These are phyloP conservation scores for Colletotrichum musicola DNA, from an alignment of 2,329 filamentous ascomycete genomes.

Conservation along the genomic window DNA sequence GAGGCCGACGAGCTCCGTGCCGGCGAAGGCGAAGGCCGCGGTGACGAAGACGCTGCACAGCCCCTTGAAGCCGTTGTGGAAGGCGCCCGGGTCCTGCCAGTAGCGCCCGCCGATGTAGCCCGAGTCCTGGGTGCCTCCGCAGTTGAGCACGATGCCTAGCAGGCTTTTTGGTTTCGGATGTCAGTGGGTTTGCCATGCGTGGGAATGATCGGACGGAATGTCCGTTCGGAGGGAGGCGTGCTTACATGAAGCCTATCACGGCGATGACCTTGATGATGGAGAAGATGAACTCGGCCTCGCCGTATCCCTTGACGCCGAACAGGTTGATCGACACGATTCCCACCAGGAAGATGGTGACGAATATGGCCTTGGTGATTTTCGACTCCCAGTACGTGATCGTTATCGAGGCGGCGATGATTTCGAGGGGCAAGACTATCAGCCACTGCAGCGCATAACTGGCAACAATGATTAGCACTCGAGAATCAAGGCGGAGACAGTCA, in stretches of 20 bases:
- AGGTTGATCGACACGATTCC: conserved; percentile 86
- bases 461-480: conserved; percentile 4
- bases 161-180: conserved; percentile 63
- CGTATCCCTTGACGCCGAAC: conserved; percentile 89
- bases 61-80: conserved; percentile 87
- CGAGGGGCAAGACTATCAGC: conserved; percentile 85
- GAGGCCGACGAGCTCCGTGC: conserved; percentile 81
- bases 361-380: conserved; percentile 75
- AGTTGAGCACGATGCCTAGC: conserved; percentile 87
- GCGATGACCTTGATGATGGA: conserved; percentile 88
- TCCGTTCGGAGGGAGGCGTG: conserved; percentile 36
- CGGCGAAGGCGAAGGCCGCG: conserved; percentile 81
- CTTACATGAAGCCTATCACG: conserved; percentile 88
- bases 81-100: conserved; percentile 86
- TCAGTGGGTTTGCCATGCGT: background rate
- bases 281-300: conserved; percentile 90
- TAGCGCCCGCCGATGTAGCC: conserved; percentile 85
- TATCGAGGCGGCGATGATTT: conserved; percentile 88
- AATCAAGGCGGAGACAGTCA: background rate
- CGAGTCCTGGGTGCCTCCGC: conserved; percentile 78
- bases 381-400: conserved; percentile 86
- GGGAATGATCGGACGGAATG: background rate
- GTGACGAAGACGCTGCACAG: conserved; percentile 83
- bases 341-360: conserved; percentile 84
- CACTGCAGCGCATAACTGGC: conserved; percentile 86